Percentiles rank a stretch among this genome's conserved stretches.
Conservation (phyloP, 75 land plant species). For the Sequoia sempervirens region DNA sequence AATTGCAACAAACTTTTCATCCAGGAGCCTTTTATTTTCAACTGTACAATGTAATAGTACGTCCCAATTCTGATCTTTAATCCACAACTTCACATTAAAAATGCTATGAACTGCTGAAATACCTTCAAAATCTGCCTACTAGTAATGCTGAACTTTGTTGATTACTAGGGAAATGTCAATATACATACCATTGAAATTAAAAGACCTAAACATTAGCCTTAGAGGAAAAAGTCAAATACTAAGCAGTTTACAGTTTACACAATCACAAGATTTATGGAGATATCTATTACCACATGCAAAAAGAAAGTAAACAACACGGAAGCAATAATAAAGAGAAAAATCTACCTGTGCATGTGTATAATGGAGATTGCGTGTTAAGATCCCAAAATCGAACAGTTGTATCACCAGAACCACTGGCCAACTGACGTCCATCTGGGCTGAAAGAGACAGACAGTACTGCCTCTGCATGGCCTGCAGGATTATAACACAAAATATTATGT, state of each 20-base stretch:
- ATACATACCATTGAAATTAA: neutral
- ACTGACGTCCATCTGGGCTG: constrained; percentile 87
- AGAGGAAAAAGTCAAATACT: neutral
- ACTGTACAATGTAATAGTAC: neutral
- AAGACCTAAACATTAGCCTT: neutral
- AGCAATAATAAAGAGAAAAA: constrained; percentile 6
- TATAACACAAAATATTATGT: neutral
- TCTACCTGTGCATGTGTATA: constrained; percentile 77
- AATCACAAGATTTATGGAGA: neutral
- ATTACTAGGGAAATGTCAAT: neutral
- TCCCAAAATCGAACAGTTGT: constrained; percentile 97
- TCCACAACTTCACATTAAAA: neutral
- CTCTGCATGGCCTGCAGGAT: constrained; percentile 77
- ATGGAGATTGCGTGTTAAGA: constrained; percentile 88
- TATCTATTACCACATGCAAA: neutral
- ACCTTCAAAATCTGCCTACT: neutral
- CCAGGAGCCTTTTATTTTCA: neutral
- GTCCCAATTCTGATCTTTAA: neutral
- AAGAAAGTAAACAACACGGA: neutral
- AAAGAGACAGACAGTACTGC: constrained; percentile 94
- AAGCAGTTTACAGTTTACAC: neutral
- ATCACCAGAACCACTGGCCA: constrained; percentile 99
- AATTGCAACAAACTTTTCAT: neutral
- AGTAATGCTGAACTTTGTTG: neutral
- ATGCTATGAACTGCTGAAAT: neutral